Percentiles rank a stretch among this genome's conserved stretches.
Conservation (phyloP, 371 early-diverging fungal species). For the Gilbertella persicaria region DNA sequence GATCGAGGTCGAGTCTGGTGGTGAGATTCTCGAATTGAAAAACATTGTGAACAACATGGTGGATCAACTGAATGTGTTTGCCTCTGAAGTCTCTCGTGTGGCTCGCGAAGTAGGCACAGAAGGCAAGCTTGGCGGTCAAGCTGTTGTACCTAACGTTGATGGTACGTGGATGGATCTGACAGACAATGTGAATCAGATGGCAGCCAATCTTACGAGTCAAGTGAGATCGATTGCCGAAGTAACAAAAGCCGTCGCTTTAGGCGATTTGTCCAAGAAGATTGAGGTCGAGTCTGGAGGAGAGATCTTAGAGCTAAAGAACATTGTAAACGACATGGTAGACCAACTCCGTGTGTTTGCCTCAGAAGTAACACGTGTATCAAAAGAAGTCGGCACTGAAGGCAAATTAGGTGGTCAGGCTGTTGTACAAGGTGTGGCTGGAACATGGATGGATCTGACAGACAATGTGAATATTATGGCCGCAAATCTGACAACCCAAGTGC, state of each 20-base stretch:
- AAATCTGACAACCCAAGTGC: slow-evolving; percentile 58
- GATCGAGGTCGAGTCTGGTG: slow-evolving; percentile 49
- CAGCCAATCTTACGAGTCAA: slow-evolving; percentile 55
- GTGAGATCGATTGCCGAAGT: slow-evolving; percentile 50
- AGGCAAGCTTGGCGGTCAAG: no score
- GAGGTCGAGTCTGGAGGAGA: slow-evolving; percentile 35
- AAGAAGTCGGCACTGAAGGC: slow-evolving; percentile 42
- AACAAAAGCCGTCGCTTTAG: slow-evolving; percentile 30
- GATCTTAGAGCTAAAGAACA: slow-evolving; percentile 33
- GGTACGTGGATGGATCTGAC: slow-evolving; percentile 56
- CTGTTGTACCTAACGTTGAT: no score
- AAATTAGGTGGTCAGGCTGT: slow-evolving; percentile 47
- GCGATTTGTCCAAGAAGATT: slow-evolving; percentile 34
- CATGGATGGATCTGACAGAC: slow-evolving; percentile 41
- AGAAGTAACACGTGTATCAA: slow-evolving; percentile 55
- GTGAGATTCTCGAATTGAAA: slow-evolving; percentile 32
- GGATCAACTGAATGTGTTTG: slow-evolving; percentile 33
- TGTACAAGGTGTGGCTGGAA: slow-evolving; percentile 37
- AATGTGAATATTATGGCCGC: slow-evolving; percentile 39
- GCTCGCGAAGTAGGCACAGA: no score
- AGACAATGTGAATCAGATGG: slow-evolving; percentile 50
- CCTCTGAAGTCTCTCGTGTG: slow-evolving; percentile 46
- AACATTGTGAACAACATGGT: slow-evolving; percentile 21
- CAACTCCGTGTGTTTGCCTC: slow-evolving; percentile 38
- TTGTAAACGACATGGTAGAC: slow-evolving; percentile 38